Base-by-base conservation (phyloP, 345 rosid genomes). In the Acer yangbiense region DNA sequence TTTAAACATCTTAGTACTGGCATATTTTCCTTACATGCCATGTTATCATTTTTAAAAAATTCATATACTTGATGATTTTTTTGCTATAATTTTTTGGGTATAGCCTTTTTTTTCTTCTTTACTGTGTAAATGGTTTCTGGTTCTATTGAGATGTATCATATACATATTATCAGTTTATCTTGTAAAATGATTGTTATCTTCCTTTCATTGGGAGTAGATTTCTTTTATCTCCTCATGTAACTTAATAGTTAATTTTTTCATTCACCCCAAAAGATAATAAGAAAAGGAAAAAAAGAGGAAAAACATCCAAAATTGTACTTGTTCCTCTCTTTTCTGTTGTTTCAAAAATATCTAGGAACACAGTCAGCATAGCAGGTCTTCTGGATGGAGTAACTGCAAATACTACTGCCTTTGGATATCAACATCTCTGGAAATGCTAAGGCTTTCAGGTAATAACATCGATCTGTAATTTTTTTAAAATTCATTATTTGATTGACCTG, bases 121-220 rank as follows among this genome's bases (percentile, higher is more conserved):
- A 25, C 69, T 8, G n/a, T 3, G 68, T 35, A 54, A 35, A 66
- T 65, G 35, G 3, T 32, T 52, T 50, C 1, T 18, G 9, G 44
- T 48, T 27, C 16, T 21, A 39, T 54, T 57, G 52, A 43, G 68
- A 57, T 76, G 73, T 68, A 58, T 43, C 52, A 41, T 55, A 46
- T 21, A 21, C 52, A 41, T 55, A 46, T 21, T 39, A 39, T 76
- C 16, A 23, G 57, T 66, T 39, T 21, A 18, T 67, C 9, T 14
- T 68, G 20, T 11, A 23, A 55, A 21, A 44, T 76, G 65, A 67
- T 76, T 54, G 9, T 32, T 76, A 50, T 29, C 68, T 69, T 18
- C 66, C 25, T 41, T 68, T 68, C n/a, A 44, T 16, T 44, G 11
- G 66, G 23, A 58, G 71, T 23, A 14, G 16, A 76, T 39, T 65